phyloP scores from a whole-genome alignment of 495 filamentous ascomycete species.

The Aspergillus incahuasiensis region DNA sequence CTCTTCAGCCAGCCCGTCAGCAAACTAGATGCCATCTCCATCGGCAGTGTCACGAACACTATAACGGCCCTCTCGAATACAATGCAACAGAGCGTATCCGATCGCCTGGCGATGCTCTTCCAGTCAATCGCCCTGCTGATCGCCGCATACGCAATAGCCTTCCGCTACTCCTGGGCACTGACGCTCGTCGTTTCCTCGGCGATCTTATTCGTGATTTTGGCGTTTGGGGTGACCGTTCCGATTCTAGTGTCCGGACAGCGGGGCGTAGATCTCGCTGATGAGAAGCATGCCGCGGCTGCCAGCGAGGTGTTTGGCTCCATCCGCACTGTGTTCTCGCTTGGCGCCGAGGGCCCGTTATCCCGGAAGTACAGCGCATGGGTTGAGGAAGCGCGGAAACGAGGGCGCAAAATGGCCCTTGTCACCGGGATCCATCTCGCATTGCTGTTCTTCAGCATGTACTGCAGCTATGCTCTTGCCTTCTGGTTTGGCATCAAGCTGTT shows the following conservation, averaged over 20 bases:
- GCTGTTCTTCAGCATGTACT: constrained; percentile 40
- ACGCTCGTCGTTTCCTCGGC: constrained; percentile 40
- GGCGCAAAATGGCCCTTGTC: constrained; percentile 28
- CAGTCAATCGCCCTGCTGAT: constrained; percentile 45
- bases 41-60: constrained; percentile 43
- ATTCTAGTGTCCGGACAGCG: constrained; percentile 42
- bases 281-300: constrained; percentile 39
- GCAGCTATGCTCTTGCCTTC: constrained; percentile 49
- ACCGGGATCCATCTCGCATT: constrained; percentile 29
- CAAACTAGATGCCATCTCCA: constrained; percentile 28
- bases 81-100: constrained; percentile 63
- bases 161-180: constrained; percentile 46
- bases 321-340: constrained; percentile 50
- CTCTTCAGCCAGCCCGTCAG: constrained; percentile 32
- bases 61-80: constrained; percentile 61
- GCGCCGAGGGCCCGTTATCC: constrained; percentile 36
- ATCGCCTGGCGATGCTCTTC: constrained; percentile 47
- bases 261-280: constrained; percentile 22
- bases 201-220: constrained; percentile 36
- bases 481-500: constrained; percentile 46
- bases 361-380: constrained; percentile 47
- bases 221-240: constrained; percentile 17
- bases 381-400: constrained; percentile 52
- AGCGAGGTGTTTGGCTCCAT: constrained; percentile 46
- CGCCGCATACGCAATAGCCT: constrained; percentile 48